A percentile compares a stretch with the other conserved stretches of the same genome.
Conservation (phyloP, 345 rosid species). For the Barbarea vulgaris region DNA sequence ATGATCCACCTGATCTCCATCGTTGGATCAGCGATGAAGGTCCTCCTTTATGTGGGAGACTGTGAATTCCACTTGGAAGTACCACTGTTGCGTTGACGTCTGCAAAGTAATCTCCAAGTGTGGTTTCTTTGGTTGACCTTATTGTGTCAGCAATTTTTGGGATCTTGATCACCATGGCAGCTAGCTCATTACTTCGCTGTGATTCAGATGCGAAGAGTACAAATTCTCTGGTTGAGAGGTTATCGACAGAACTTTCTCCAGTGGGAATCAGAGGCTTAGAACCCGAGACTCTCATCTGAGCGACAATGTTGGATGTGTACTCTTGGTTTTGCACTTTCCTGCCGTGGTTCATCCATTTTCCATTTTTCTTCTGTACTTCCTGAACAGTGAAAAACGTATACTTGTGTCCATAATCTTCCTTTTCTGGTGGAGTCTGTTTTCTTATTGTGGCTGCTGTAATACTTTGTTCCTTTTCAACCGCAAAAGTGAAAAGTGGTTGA, state of each 20-base stretch:
- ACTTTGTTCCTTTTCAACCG: conserved; percentile 70
- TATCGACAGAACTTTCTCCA: conserved; percentile 38
- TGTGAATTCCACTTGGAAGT: conserved; percentile 87
- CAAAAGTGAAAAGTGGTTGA: conserved; percentile 81
- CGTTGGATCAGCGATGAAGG: conserved; percentile 89
- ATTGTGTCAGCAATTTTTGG: conserved; percentile 41
- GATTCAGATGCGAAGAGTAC: conserved; percentile 62
- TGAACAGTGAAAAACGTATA: conserved; percentile 74
- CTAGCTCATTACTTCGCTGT: conserved; percentile 77
- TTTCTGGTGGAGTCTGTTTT: conserved; percentile 44
- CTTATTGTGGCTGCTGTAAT: conserved; percentile 83
- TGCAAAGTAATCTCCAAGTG: conserved; percentile 34
- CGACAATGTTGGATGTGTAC: conserved; percentile 67
- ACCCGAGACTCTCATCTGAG: conserved; percentile 79
- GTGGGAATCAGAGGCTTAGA: conserved; percentile 40
- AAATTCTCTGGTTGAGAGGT: conserved; percentile 57
- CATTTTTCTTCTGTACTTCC: conserved; percentile 74
- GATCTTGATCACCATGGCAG: conserved; percentile 76
- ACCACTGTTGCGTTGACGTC: conserved; percentile 59
- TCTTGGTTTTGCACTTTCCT: conserved; percentile 63
- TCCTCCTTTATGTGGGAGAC: conserved; percentile 82
- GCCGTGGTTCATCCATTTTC: conserved; percentile 74
- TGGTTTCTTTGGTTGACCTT: conserved; percentile 35
- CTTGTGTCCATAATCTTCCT: conserved; percentile 59
- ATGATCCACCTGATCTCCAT: conserved; percentile 91